Base-by-base conservation (phyloP, 2,329 filamentous ascomycete species). In the Diaporthe sp. region DNA sequence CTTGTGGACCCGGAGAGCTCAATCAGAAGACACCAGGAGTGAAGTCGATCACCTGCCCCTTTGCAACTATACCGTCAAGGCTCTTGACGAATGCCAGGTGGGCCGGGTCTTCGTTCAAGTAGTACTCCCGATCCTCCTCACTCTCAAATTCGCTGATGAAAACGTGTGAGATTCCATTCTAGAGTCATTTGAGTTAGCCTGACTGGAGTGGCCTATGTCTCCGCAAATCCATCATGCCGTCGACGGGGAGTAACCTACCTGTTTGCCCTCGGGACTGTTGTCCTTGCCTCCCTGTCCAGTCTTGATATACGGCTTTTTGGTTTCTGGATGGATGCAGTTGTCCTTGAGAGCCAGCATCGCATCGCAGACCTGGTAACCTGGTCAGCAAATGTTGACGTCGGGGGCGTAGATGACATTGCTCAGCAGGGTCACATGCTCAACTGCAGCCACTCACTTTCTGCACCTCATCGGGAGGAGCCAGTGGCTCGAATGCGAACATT, bases 61-160 rank as follows among this genome's bases (percentile, higher is more conserved):
- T 89, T 75, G 89, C 83, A 19, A 92, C 78, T 2, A 90, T 77
- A 1, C 80, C 83, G 1, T 84, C 82, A 22, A 89, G 80, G 74
- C 83, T 87, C 73, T 87, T 83, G n/a, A 90, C 84, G 77, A 94
- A 94, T 0, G 82, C 88, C 47, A 86, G 82, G 80, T 95, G 93
- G 12, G 83, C 88, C 1, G 92, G 91, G 78, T 95, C 93, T 40
- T 90, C 83, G 69, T 89, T 82, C 9, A 93, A 82, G 80, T 95
- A 95, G 78, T 94, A 95, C 75, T 91, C 87, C 61, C 92, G 85
- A 79, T 95, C 93, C 76, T 90, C 88, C 25, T 85, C 85, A 30
- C 82, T 92, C 13, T 88, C 87, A 74, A 95, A 95, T 78, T 94
- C 89, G 30, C 89, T 87, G 2, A 95, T 88, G 76, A 95, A 95